These are phyloP conservation scores for Linum lewisii DNA, from an alignment of 345 rosid genomes.

Conservation along the genomic window DNA sequence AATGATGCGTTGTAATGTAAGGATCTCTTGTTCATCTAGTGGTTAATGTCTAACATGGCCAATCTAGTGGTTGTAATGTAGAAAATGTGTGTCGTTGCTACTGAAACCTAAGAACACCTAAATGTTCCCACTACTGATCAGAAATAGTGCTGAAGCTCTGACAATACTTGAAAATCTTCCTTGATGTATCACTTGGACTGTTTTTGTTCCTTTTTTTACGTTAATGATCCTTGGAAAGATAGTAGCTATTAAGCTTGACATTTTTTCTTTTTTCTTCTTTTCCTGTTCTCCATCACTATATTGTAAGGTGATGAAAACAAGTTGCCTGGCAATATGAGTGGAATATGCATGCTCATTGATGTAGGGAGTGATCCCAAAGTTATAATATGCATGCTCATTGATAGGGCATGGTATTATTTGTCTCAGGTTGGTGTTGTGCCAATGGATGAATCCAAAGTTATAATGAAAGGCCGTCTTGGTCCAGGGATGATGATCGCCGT, in stretches of 20 bases:
- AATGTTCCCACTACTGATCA: neutral
- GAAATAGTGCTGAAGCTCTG: neutral
- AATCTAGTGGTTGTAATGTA: neutral
- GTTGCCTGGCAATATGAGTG: neutral
- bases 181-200: neutral
- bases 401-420: conserved; percentile 8
- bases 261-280: neutral
- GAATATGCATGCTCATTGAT: neutral
- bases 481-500: conserved; percentile 99
- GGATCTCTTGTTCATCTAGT: neutral
- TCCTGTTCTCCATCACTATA: neutral
- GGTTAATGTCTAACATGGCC: neutral
- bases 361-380: neutral
- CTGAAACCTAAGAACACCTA: neutral
- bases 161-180: neutral
- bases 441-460: conserved; percentile 86
- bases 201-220: no score
- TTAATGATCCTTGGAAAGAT: neutral
- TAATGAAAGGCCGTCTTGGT: conserved; percentile 91
- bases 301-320: neutral
- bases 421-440: conserved; percentile 93
- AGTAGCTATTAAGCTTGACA: neutral
- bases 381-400: neutral
- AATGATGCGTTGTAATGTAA: neutral
- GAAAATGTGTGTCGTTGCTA: neutral